phyloP scores from a whole-genome alignment of 768 basidiomycete species.

The Suillus discolor region DNA sequence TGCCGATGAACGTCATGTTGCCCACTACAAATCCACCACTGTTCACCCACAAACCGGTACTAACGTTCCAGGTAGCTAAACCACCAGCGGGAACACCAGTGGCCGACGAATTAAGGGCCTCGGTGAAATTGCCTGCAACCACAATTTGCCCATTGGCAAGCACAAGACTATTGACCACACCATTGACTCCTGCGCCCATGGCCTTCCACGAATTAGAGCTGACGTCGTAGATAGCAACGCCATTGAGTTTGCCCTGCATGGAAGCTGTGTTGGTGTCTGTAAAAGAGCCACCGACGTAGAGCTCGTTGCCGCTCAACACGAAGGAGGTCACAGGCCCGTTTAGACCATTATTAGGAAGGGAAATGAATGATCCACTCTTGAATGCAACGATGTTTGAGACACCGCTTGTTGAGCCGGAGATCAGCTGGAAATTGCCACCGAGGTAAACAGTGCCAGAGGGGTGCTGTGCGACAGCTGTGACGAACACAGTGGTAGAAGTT shows the following conservation, averaged over 20 bases:
- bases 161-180: slow-evolving; percentile 65
- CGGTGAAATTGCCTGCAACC: slow-evolving; percentile 78
- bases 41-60: slow-evolving; percentile 65
- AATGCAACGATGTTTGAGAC: slow-evolving; percentile 74
- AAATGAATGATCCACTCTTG: slow-evolving; percentile 55
- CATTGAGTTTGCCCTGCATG: slow-evolving; percentile 51
- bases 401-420: slow-evolving; percentile 55
- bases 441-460: slow-evolving; percentile 67
- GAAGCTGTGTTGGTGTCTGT: slow-evolving; percentile 62
- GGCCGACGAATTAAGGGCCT: slow-evolving; percentile 39
- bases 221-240: slow-evolving; percentile 75
- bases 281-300: slow-evolving; percentile 92
- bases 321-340: slow-evolving; percentile 78
- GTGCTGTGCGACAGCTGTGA: slow-evolving; percentile 66
- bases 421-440: slow-evolving; percentile 74
- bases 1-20: slow-evolving; percentile 67
- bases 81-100: slow-evolving; percentile 50
- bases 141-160: slow-evolving; percentile 54
- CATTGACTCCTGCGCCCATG: slow-evolving; percentile 76
- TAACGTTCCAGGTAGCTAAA: slow-evolving; percentile 75
- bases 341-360: slow-evolving; percentile 68
- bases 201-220: slow-evolving; percentile 64
- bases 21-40: slow-evolving; percentile 76
- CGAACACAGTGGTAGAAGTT: slow-evolving; percentile 35
- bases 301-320: slow-evolving; percentile 56